phyloP scores from a whole-genome alignment of 306 rosid species.

The Dryas drummondii region DNA sequence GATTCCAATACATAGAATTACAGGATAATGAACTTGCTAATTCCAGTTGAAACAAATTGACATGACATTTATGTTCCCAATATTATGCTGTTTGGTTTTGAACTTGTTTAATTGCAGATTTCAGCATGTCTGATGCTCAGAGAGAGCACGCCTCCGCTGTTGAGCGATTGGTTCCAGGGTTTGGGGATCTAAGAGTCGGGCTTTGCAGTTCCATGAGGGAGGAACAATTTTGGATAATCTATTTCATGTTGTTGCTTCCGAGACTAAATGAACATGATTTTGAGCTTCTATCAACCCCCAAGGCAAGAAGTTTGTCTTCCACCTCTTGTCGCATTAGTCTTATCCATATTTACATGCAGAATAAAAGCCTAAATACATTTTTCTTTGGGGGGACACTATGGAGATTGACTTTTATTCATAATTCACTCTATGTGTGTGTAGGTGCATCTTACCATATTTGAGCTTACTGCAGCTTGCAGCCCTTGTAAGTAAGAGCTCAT shows the following conservation, averaged over 20 bases:
- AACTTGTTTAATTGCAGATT: slow-evolving; percentile 54
- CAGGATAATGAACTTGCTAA: neutral
- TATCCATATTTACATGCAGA: slow-evolving; percentile 10
- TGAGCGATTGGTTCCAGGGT: slow-evolving; percentile 60
- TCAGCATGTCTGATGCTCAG: slow-evolving; percentile 69
- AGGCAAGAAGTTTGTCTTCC: slow-evolving; percentile 49
- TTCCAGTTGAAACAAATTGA: neutral
- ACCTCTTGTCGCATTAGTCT: slow-evolving; percentile 7
- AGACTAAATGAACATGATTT: slow-evolving; percentile 61
- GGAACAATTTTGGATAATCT: slow-evolving; percentile 84
- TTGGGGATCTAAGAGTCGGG: slow-evolving; percentile 53
- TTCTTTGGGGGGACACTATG: neutral
- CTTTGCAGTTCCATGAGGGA: slow-evolving; percentile 68
- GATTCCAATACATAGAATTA: neutral
- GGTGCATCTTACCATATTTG: neutral
- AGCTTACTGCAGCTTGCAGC: neutral
- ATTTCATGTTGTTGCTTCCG: slow-evolving; percentile 75
- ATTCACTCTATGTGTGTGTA: neutral
- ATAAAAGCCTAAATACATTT: neutral
- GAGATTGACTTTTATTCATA: neutral
- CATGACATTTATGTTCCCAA: neutral
- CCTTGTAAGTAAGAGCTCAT: neutral
- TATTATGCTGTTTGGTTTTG: neutral
- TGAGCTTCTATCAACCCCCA: slow-evolving; percentile 62
- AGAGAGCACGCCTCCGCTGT: slow-evolving; percentile 65